phyloP scores from a whole-genome alignment of 208 protist genomes.

The Trypanosoma brucei region DNA sequence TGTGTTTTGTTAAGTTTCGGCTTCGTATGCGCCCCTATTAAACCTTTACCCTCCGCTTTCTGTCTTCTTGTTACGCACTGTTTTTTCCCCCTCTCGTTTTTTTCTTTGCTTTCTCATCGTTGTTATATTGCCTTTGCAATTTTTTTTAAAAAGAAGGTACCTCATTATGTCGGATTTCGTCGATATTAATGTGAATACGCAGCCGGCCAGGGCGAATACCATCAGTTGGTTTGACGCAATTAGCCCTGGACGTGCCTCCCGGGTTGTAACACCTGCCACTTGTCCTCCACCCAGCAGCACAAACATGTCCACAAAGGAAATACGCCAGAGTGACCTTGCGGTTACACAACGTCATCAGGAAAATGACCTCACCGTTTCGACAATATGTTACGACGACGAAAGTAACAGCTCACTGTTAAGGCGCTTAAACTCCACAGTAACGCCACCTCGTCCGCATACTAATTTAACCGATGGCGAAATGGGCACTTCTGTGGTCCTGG shows the following conservation, averaged over 20 bases:
- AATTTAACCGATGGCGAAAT: neutral
- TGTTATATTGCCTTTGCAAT: neutral
- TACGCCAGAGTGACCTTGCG: too few relatives aligned
- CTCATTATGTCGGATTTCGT: constrained; percentile 18
- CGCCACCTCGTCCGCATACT: neutral
- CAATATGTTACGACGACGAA: constrained; percentile 23
- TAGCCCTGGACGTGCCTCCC: neutral
- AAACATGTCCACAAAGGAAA: neutral
- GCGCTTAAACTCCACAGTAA: neutral
- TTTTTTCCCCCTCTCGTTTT: neutral
- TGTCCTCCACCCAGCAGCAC: neutral
- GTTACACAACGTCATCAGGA: neutral
- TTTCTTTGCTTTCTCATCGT: constrained; percentile 2
- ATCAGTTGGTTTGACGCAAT: constrained; percentile 24
- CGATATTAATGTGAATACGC: neutral
- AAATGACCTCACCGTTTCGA: constrained; percentile 14
- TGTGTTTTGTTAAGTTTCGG: neutral
- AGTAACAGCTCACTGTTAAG: constrained; percentile 3
- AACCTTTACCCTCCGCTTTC: too few relatives aligned
- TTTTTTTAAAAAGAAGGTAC: neutral
- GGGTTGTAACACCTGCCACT: neutral
- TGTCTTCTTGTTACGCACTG: too few relatives aligned
- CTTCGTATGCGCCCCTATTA: neutral
- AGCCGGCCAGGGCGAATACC: neutral
- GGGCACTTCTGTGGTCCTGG: neutral